Percentiles rank a stretch among this genome's conserved stretches.
These are phyloP conservation scores for Elsinoe batatas DNA, from an alignment of 2,329 filamentous ascomycete genomes.

Conservation along the genomic window DNA sequence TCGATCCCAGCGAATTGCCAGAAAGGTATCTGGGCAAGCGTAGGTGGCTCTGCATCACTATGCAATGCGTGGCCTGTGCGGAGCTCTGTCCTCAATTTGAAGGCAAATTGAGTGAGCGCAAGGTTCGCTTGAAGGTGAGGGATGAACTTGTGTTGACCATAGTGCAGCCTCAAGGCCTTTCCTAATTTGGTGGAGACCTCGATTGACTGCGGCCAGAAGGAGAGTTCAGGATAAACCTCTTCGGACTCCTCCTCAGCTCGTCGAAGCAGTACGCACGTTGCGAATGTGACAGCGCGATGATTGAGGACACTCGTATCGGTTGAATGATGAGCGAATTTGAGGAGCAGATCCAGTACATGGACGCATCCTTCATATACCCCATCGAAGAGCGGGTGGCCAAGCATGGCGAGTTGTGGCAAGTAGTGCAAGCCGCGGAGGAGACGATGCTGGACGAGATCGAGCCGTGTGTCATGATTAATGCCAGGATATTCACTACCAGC, in stretches of 20 bases:
- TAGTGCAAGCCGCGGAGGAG: neutral
- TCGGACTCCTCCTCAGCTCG: too few relatives aligned
- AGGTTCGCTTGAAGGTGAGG: neutral
- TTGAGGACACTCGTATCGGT: too few relatives aligned
- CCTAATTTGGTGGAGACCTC: too few relatives aligned
- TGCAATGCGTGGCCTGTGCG: neutral
- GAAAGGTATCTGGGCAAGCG: neutral
- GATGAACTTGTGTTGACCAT: neutral
- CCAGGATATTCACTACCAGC: neutral
- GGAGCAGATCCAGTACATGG: too few relatives aligned
- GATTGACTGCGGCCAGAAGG: too few relatives aligned
- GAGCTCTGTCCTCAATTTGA: neutral
- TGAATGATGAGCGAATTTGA: too few relatives aligned
- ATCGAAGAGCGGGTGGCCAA: neutral
- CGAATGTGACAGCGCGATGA: too few relatives aligned
- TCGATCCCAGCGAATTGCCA: neutral
- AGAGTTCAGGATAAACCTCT: too few relatives aligned
- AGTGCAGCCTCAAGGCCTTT: neutral
- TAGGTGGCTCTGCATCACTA: neutral
- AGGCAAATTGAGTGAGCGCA: neutral
- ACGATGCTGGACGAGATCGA: neutral
- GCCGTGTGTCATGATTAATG: neutral
- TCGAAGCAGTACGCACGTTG: too few relatives aligned
- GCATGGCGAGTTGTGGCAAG: neutral
- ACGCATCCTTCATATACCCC: neutral